phyloP scores from a whole-genome alignment of 768 basidiomycete genomes.

The Neoboletus magnificus region DNA sequence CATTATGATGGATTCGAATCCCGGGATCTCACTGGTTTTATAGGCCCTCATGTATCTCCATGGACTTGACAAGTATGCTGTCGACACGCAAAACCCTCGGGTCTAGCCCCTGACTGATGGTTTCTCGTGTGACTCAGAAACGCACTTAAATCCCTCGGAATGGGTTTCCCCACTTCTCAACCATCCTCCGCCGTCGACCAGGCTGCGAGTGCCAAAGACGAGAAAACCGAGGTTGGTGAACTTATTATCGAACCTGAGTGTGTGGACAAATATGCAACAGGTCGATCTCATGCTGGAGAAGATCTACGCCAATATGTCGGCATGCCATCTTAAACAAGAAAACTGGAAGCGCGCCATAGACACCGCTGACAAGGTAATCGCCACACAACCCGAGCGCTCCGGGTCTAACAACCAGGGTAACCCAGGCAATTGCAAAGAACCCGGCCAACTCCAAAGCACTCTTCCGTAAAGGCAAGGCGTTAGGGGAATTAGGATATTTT shows the following conservation, averaged over 20 bases:
- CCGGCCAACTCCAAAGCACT: constrained; percentile 73
- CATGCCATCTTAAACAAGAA: constrained; percentile 74
- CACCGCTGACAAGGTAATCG: constrained; percentile 71
- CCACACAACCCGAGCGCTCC: not conserved
- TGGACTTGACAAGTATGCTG: constrained; percentile 72
- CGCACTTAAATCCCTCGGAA: constrained; percentile 52
- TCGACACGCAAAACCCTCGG: not conserved
- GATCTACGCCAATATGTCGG: constrained; percentile 82
- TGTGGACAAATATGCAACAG: constrained; percentile 34
- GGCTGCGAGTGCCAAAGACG: constrained; percentile 39
- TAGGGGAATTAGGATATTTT: constrained; percentile 72
- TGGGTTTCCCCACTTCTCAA: constrained; percentile 17
- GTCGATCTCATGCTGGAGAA: constrained; percentile 75
- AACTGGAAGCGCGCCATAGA: constrained; percentile 80
- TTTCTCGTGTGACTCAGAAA: constrained; percentile 38
- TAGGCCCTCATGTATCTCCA: constrained; percentile 71
- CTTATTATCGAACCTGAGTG: not conserved
- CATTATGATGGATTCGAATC: not conserved
- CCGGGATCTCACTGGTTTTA: constrained; percentile 7
- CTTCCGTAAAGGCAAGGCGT: constrained; percentile 78
- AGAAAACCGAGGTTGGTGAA: constrained; percentile 60
- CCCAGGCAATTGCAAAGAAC: constrained; percentile 71
- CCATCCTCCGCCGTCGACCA: constrained; percentile 23
- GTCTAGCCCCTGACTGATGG: constrained; percentile 1
- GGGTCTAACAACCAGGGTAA: not conserved